Conservation (phyloP, 2,329 filamentous ascomycete genomes). For the Gnomoniopsis smithogilvyi region DNA sequence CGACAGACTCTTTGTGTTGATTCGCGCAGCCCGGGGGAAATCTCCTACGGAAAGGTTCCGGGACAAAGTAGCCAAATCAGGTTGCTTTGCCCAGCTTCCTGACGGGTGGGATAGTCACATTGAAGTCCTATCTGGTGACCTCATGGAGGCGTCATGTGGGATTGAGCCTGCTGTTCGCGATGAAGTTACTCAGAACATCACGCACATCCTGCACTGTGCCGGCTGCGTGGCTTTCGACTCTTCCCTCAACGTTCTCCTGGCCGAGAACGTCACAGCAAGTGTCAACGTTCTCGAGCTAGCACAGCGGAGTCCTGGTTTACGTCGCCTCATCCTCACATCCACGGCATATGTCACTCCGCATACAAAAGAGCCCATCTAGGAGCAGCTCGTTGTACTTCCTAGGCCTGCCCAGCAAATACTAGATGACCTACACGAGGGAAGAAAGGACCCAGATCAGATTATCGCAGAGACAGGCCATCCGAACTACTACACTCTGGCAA, state of each 20-base stretch:
- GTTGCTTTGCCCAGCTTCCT: constrained; percentile 13
- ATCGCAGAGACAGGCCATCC: constrained; percentile 16
- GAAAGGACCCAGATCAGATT: neutral
- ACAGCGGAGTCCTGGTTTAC: constrained; percentile 1
- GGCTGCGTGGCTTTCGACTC: constrained; percentile 18
- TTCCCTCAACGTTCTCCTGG: constrained; percentile 5
- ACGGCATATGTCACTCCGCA: constrained; percentile 16
- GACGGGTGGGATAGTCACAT: constrained; percentile 6
- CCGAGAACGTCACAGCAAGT: constrained; percentile 14
- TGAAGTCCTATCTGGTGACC: constrained; percentile 12
- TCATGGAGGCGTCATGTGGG: constrained; percentile 14
- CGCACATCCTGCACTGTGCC: constrained; percentile 18
- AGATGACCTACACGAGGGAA: constrained; percentile 9
- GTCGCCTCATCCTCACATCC: constrained; percentile 14
- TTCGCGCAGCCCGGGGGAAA: constrained; percentile 5
- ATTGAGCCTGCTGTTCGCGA: neutral
- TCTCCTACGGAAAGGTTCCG: constrained; percentile 1
- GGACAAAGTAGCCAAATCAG: constrained; percentile 6
- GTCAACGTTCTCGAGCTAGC: constrained; percentile 14
- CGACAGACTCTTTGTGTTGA: constrained; percentile 7
- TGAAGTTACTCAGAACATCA: neutral
- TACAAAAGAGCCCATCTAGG: constrained; percentile 15
- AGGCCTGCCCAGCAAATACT: constrained; percentile 7
- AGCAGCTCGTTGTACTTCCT: constrained; percentile 9
- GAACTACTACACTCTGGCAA: constrained; percentile 19